phyloP scores from a whole-genome alignment of 2,329 filamentous ascomycete species.

The Furcasterigmium sp. region DNA sequence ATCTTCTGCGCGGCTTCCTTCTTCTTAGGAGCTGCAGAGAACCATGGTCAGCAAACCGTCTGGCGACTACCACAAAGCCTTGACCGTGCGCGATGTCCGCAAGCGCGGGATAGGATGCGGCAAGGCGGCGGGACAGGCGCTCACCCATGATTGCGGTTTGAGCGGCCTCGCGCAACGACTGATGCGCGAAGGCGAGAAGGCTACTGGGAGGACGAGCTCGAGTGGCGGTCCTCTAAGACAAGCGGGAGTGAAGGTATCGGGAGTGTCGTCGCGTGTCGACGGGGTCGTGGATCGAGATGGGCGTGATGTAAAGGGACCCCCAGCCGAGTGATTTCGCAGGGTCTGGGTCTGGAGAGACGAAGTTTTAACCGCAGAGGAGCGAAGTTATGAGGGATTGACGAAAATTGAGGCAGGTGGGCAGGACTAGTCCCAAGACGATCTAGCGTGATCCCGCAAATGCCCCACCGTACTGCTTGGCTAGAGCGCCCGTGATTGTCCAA shows the following conservation, averaged over 20 bases:
- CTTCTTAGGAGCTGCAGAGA: slow-evolving; percentile 74
- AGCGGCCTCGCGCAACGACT: slow-evolving; percentile 40
- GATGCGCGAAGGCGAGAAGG: slow-evolving; percentile 25
- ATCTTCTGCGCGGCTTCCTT: slow-evolving; percentile 86
- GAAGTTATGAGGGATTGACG: slow-evolving; percentile 35
- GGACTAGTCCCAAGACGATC: slow-evolving; percentile 23
- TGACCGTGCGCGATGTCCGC: background rate
- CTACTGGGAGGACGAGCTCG: background rate
- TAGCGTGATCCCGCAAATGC: slow-evolving; percentile 10
- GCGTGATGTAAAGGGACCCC: background rate
- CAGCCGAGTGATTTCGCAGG: slow-evolving; percentile 16
- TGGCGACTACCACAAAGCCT: background rate
- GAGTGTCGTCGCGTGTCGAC: background rate
- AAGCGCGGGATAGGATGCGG: background rate
- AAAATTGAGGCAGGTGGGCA: slow-evolving; percentile 36
- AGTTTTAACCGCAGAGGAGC: slow-evolving; percentile 35
- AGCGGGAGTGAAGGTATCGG: background rate
- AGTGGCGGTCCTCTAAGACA: too few relatives aligned
- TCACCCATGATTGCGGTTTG: slow-evolving; percentile 59
- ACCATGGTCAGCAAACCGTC: slow-evolving; percentile 10
- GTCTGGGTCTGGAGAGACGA: slow-evolving; percentile 32
- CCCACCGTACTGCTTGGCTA: slow-evolving; percentile 7
- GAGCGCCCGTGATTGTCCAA: slow-evolving; percentile 13
- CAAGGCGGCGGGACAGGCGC: slow-evolving; percentile 12
- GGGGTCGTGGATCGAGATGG: background rate